Percentiles rank a stretch among this genome's conserved stretches.
These are phyloP conservation scores for Mucor velutinosus DNA, from an alignment of 371 early-diverging fungal species.

Conservation along the genomic window DNA sequence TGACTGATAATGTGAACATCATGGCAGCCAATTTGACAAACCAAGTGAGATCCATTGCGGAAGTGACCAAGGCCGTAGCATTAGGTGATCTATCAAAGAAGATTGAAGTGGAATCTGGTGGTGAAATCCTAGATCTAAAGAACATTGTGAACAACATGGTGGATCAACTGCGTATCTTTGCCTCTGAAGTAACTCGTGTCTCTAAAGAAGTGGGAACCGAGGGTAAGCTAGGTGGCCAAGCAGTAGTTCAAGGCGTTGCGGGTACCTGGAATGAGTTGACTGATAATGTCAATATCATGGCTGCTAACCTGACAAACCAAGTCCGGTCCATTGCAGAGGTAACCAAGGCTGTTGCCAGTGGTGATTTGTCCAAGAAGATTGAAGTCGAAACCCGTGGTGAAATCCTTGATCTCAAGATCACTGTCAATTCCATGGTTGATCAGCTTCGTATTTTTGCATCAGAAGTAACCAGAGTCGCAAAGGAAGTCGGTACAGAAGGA, in stretches of 20 bases:
- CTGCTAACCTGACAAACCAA: conserved; percentile 55
- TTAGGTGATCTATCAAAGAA: conserved; percentile 61
- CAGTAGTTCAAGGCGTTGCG: too few species aligned
- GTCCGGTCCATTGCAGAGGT: conserved; percentile 57
- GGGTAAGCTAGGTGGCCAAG: too few species aligned
- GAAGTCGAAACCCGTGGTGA: conserved; percentile 46
- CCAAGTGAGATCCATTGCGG: conserved; percentile 59
- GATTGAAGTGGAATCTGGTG: conserved; percentile 65
- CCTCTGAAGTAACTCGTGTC: too few species aligned
- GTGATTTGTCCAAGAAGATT: conserved; percentile 32
- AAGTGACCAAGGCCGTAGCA: conserved; percentile 58
- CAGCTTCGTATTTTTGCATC: conserved; percentile 39
- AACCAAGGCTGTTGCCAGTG: conserved; percentile 53
- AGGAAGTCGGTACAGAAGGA: conserved; percentile 60
- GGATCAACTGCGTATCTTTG: conserved; percentile 37
- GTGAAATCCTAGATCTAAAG: conserved; percentile 66
- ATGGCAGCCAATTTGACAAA: conserved; percentile 50
- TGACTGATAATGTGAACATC: conserved; percentile 49
- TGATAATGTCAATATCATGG: conserved; percentile 39
- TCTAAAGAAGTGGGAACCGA: too few species aligned
- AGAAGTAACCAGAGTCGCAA: conserved; percentile 51
- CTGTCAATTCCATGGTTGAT: conserved; percentile 36
- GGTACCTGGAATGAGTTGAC: too few species aligned
- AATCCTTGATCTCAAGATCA: conserved; percentile 37
- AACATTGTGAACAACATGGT: conserved; percentile 71